Percentiles rank a stretch among this genome's conserved stretches.
These are phyloP conservation scores for Scleroderma citrinum DNA, from an alignment of 768 basidiomycete genomes.

Conservation along the genomic window DNA sequence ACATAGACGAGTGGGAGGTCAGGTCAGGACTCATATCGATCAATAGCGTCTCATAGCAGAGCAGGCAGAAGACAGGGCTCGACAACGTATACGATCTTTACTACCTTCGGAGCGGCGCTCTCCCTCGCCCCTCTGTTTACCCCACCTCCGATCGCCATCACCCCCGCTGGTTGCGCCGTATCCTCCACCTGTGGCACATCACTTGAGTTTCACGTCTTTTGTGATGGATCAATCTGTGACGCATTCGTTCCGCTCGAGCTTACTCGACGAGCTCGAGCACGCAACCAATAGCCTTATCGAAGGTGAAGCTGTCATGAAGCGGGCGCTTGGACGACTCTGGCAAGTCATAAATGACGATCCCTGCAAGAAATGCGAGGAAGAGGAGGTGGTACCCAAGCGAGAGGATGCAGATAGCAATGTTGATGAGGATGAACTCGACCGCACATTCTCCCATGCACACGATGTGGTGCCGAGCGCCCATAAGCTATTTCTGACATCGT, in stretches of 20 bases:
- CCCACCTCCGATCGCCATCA: conserved; percentile 73
- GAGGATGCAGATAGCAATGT: conserved; percentile 60
- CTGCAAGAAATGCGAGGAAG: conserved; percentile 29
- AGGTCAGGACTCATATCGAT: conserved; percentile 4
- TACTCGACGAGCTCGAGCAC: conserved; percentile 74
- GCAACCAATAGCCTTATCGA: conserved; percentile 82
- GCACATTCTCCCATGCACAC: conserved; percentile 52
- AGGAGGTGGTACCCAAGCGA: conserved; percentile 56
- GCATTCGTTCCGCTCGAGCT: conserved; percentile 73
- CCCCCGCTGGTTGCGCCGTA: conserved; percentile 78
- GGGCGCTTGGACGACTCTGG: conserved; percentile 76
- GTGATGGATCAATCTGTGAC: conserved; percentile 83
- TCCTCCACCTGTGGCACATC: conserved; percentile 57
- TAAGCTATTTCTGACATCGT: conserved; percentile 58
- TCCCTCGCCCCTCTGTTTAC: conserved; percentile 64
- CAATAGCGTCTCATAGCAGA: conserved; percentile 7
- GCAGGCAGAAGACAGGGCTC: conserved; percentile 77
- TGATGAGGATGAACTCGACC: conserved; percentile 33
- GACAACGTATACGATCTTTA: conserved; percentile 69
- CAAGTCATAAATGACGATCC: conserved; percentile 73
- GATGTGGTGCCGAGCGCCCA: conserved; percentile 60
- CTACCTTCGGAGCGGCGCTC: conserved; percentile 57
- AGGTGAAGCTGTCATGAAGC: conserved; percentile 67
- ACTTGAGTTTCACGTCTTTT: conserved; percentile 75
- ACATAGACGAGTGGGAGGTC: conserved; percentile 84